Evolutionary conservation across 805 yeast species (phyloP).

Genomic region (Candida wancherniae): DNA sequence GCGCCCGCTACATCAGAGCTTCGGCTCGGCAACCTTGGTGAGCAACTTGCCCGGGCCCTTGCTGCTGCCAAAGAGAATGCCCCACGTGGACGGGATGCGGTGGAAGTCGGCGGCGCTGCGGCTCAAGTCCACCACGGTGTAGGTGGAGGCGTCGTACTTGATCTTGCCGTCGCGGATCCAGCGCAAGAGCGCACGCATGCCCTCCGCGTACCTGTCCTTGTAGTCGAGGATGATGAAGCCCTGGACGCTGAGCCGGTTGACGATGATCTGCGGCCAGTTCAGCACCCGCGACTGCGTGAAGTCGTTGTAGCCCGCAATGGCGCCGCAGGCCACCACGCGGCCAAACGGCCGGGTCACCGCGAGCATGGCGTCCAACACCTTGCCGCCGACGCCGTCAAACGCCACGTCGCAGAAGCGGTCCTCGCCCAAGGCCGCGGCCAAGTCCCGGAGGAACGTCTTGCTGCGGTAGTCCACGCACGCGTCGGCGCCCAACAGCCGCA

Average conservation of each 20-base stretch:
- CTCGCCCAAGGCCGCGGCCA: slow-evolving; percentile 3
- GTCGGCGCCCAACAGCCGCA: slow-evolving; percentile 51
- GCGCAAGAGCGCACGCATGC: slow-evolving; percentile 14
- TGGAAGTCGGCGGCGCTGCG: slow-evolving; percentile 24
- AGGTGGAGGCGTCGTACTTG: slow-evolving; percentile 12
- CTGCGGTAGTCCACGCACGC: slow-evolving; percentile 45
- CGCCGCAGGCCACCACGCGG: slow-evolving; percentile 53
- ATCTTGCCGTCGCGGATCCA: slow-evolving; percentile 18
- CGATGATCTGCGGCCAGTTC: slow-evolving; percentile 40
- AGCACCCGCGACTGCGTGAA: slow-evolving; percentile 30
- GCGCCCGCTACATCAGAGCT: background rate
- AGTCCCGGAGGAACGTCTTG: slow-evolving; percentile 4
- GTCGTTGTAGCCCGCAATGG: slow-evolving; percentile 55
- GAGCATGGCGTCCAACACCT: slow-evolving; percentile 17
- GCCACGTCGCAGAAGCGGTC: slow-evolving; percentile 16
- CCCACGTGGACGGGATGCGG: slow-evolving; percentile 46
- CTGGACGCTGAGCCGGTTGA: slow-evolving; percentile 30
- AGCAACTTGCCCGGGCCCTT: slow-evolving; percentile 49
- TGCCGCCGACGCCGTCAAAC: slow-evolving; percentile 25
- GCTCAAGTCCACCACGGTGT: slow-evolving; percentile 16
- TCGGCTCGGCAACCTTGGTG: slow-evolving; percentile 30
- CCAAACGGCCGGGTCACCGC: slow-evolving; percentile 25
- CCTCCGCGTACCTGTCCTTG: slow-evolving; percentile 28
- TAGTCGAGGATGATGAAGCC: slow-evolving; percentile 22
- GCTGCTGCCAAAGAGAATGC: slow-evolving; percentile 38